Evolutionary conservation across 164 flowering plant species (phyloP).

Genomic region (Umbellularia californica): DNA sequence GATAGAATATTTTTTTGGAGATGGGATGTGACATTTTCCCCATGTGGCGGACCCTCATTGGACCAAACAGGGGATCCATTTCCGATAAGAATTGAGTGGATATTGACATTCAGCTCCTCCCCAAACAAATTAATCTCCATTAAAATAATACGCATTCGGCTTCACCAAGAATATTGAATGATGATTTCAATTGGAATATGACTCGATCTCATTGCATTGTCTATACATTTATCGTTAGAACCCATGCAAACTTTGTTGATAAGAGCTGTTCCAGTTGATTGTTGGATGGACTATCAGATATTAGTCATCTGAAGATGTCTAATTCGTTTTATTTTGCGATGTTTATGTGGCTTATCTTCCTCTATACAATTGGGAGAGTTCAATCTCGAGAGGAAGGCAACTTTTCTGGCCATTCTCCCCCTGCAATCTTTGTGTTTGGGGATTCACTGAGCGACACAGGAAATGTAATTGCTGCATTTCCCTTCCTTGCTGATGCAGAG

Average conservation of each 20-base stretch:
- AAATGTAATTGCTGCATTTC: conserved; percentile 41
- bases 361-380: neutral
- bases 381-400: neutral
- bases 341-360: neutral
- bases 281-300: neutral
- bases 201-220: neutral
- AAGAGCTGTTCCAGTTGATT: neutral
- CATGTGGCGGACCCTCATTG: too few species aligned
- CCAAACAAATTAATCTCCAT: too few species aligned
- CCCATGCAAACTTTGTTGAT: neutral
- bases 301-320: neutral
- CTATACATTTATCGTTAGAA: neutral
- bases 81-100: too few species aligned
- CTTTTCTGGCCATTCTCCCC: neutral
- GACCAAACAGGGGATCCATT: too few species aligned
- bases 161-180: neutral
- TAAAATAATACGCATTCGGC: neutral
- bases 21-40: too few species aligned
- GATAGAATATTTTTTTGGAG: too few species aligned
- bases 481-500: conserved; percentile 24
- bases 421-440: conserved; percentile 46
- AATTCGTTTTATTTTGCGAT: neutral
- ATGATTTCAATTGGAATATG: neutral
- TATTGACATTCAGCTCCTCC: too few species aligned
- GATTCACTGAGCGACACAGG: conserved; percentile 65